Evolutionary conservation across 306 rosid species (phyloP).

Genomic region (Pterocarpus macrocarpus): DNA sequence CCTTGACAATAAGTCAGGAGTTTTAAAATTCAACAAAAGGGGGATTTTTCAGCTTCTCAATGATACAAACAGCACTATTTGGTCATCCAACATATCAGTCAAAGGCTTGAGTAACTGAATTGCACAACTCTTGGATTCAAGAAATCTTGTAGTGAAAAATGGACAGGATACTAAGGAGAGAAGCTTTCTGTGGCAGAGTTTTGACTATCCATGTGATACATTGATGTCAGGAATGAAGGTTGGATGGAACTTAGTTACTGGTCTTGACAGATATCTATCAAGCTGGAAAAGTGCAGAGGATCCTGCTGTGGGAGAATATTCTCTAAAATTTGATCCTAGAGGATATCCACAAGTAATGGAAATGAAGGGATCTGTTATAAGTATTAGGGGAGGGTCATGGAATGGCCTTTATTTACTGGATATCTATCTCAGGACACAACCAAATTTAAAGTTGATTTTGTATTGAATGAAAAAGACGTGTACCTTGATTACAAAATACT

Average conservation of each 20-base stretch:
- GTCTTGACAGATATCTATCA: constrained; percentile 19
- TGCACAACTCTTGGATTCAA: neutral
- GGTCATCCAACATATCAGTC: neutral
- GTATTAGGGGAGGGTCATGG: neutral
- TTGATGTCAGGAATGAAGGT: neutral
- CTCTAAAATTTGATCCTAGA: neutral
- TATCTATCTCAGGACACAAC: neutral
- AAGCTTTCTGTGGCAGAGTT: neutral
- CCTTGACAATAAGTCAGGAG: neutral
- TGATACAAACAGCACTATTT: neutral
- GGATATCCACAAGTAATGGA: neutral
- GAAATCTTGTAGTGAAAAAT: constrained; percentile 1
- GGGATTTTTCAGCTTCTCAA: neutral
- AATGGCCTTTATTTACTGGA: constrained; percentile 23
- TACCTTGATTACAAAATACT: neutral
- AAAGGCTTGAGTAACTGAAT: neutral
- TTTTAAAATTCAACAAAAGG: neutral
- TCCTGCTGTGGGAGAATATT: constrained; percentile 36
- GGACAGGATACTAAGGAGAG: neutral
- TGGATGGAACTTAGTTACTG: constrained; percentile 26
- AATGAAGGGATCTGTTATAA: neutral
- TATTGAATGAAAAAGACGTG: constrained; percentile 18
- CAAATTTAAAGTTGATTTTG: neutral
- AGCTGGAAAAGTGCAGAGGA: constrained; percentile 46
- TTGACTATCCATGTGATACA: neutral